Evolutionary conservation across 1,284 basidiomycete species (phyloP), one percentile per base, ranked within the genome.

Genomic region (Ustilago nuda): DNA sequence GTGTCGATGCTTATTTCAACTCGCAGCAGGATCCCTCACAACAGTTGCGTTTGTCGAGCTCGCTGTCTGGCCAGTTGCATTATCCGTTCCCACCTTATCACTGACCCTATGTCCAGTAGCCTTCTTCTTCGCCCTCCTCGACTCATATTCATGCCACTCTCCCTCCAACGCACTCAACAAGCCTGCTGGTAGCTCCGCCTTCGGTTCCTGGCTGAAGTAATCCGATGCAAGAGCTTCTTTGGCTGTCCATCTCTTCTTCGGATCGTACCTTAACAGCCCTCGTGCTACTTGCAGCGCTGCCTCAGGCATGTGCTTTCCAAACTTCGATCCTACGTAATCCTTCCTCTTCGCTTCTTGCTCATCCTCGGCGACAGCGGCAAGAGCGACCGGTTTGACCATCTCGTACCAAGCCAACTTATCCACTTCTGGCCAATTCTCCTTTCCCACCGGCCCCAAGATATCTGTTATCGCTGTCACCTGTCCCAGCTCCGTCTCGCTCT

Each of bases 321-420:
- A 72, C 3, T 51, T 61, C 5, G n/a, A 48, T 15, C 19, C 35
- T 33, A 76, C 67, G 51, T 56, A 96, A 95, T 35, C 91, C 86
- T 54, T 92, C 91, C 53, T 92, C 93, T 61, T 89, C 90, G 76
- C 92, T 92, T 37, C 51, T 90, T 48, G 19, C n/a, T 52, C 56
- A 33, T 45, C n/a, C 12, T 2, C 2, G 1, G n/a, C 7, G 35
- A 23, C 36, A 30, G 37, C 2, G n/a, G 41, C 23, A 6, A 41
- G 17, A 15, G 56, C 37, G 5, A 45, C 91, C 0, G 97, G 94
- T 85, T 94, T 94, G 56, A 98, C 92, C n/a, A 99, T 90, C 85
- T 99, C 97, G 86, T 94, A 99, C 97, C 97, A 99, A 3, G 97
- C 96, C 66, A 99, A 87, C 77, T 91, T 91, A 6, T 90, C 89